Conservation (phyloP, 805 yeast genomes). For the Metschnikowia similis region DNA sequence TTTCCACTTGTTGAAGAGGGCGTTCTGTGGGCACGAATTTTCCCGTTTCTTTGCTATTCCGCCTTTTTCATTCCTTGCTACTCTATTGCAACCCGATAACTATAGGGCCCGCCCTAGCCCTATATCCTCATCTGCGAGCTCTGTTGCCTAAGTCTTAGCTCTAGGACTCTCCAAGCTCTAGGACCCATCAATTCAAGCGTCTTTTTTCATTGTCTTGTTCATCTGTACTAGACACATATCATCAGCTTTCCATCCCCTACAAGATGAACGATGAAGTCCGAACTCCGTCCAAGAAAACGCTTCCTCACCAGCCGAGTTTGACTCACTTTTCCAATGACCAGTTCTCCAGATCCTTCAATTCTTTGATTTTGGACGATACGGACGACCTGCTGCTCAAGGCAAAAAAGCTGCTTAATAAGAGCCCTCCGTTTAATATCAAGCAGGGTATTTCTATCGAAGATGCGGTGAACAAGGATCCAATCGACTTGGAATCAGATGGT, state of each 20-base stretch:
- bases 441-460: conserved; percentile 22
- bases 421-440: conserved; percentile 40
- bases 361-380: conserved; percentile 37
- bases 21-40: neutral
- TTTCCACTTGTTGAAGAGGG: neutral
- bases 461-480: conserved; percentile 18
- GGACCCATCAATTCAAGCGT: neutral
- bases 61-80: neutral
- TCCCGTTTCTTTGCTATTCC: neutral
- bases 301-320: conserved; percentile 13
- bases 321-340: conserved; percentile 38
- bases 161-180: neutral
- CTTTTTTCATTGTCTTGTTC: neutral
- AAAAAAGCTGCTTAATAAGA: conserved; percentile 30
- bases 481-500: conserved; percentile 17
- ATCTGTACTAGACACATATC: conserved; percentile 1
- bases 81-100: neutral
- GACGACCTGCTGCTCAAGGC: conserved; percentile 18
- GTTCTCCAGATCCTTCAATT: conserved; percentile 40
- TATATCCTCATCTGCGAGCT: no score
- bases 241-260: neutral
- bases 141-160: no score
- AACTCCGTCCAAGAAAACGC: conserved; percentile 3
- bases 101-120: no score
- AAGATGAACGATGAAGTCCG: conserved; percentile 1